Evolutionary conservation across 106 monocot genomes (phyloP).

Genomic region (Dendrobium officinale): DNA sequence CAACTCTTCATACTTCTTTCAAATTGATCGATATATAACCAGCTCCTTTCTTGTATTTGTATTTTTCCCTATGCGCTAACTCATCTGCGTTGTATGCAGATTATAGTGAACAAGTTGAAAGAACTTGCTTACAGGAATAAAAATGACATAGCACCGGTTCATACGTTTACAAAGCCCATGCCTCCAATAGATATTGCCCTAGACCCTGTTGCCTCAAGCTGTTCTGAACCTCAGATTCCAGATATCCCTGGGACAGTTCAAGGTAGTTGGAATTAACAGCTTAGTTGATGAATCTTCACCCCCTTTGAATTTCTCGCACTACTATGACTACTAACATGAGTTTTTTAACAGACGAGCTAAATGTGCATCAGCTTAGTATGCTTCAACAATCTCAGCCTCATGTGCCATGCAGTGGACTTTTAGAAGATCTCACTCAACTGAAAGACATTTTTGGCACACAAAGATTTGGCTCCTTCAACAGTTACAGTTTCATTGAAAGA

Average conservation of each 20-base stretch:
- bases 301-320: background rate
- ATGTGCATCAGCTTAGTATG: constrained; percentile 9
- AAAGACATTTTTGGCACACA: constrained; percentile 1
- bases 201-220: constrained; percentile 5
- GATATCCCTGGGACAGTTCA: constrained; percentile 4
- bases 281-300: background rate
- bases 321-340: background rate
- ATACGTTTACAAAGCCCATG: constrained; percentile 2
- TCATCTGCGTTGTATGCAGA: constrained; percentile 24
- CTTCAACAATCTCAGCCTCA: constrained; percentile 5
- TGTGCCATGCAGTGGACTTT: constrained; percentile 6
- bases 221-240: constrained; percentile 12
- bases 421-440: constrained; percentile 19
- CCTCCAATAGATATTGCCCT: background rate
- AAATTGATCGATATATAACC: background rate
- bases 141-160: constrained; percentile 21
- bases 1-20: no score
- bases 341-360: constrained; percentile 25
- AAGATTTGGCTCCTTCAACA: constrained; percentile 11
- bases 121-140: constrained; percentile 44
- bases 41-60: background rate
- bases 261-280: constrained; percentile 12
- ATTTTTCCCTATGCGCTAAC: background rate
- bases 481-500: constrained; percentile 12
- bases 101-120: constrained; percentile 42